Evolutionary conservation across 768 basidiomycete species (phyloP), one percentile per base, ranked within the genome.

Genomic region (Lactarius tabidus): DNA sequence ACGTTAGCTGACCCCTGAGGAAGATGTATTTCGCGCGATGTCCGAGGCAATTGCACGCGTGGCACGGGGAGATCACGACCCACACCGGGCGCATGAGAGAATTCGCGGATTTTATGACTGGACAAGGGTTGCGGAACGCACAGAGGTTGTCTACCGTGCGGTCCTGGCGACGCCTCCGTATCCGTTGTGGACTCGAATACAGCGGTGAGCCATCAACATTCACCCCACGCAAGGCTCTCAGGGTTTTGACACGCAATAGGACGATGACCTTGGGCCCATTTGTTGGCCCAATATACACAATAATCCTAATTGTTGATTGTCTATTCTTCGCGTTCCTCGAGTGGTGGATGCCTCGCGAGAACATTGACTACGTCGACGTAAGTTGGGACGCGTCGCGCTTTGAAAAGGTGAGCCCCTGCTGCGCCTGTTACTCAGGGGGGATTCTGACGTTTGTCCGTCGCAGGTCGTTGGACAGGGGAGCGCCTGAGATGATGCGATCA

Each of bases 51-150:
- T 98, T 41, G 67, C 77, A 6, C 86, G 88, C 63, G 84, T 98
- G 3, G 73, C 81, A 1, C 74, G 77, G 1, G 89, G 90, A 1
- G 77, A 79, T 56, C 92, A 95, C 71, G 87, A 95, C 70, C 92
- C 94, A 0, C 66, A 84, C 5, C 75, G 75, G 35, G 93, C 94
- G 0, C 95, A 96, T 70, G 82, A 85, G 33, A 86, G 88, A 59
- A 82, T 98, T 57, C 85, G 83, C 70, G 81, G 77, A 2, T 93
- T 99, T 74, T 99, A 99, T 76, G 84, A 87, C 60, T 99, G 97
- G 97, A 77, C 75, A 2, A 81, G 88, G 15, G 86, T 98, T 28
- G 82, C 95, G 0, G 79, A 78, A 41, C 84, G 95, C 14, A 96
- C 93, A 1, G 95, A 97, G 74, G 75, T 72, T 1, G 95, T 98